Base-by-base conservation (phyloP, 1,284 basidiomycete genomes). In the Ceratobasidium sp. region DNA sequence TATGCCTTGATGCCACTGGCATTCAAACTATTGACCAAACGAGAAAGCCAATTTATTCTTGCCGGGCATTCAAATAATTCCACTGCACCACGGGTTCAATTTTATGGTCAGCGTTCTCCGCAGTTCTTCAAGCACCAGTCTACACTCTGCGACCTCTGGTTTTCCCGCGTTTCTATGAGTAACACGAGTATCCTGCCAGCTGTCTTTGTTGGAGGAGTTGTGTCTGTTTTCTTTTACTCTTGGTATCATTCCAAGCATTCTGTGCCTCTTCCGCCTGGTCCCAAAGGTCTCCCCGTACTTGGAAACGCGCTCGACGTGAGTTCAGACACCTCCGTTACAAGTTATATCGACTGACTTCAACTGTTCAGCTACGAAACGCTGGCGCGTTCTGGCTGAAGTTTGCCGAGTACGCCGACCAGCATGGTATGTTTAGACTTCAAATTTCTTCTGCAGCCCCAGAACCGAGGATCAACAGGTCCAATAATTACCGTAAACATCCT, bases 201-300 rank as follows among this genome's bases (percentile, higher is more conserved):
- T 46, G 19, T 19, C 43, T 14, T 19, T 14, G 19, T 13, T 46
- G 43, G 43, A 46, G 13, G 43, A 46, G 43, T 46, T 46, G 5
- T 56, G 16, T 14, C 16, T n/a, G 49, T 31, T 16, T 22, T 54
- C 43, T 13, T 22, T 53, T 56, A 31, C 24, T 71, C 48, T 24
- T 48, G 56, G 56, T 46, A 54, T 8, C 13, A 14, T 6, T 1
- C 22, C 4, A 34, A 54, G 16, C 24, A 16, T 5, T 31, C 39
- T 31, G 53, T 71, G 19, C 68, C 68, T 2, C 68, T 71, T 7
- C 68, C 68, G 9, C 68, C 68, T 59, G 68, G 68, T 31, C 68
- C 68, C 19, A 58, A 41, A 49, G 68, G 68, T 3, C 39, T 46
- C 46, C 39, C 31, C 14, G 14, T 71, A 27, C 46, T 71, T 24